Base-by-base conservation (phyloP, 306 rosid species). In the Dalbergia cochinchinensis region DNA sequence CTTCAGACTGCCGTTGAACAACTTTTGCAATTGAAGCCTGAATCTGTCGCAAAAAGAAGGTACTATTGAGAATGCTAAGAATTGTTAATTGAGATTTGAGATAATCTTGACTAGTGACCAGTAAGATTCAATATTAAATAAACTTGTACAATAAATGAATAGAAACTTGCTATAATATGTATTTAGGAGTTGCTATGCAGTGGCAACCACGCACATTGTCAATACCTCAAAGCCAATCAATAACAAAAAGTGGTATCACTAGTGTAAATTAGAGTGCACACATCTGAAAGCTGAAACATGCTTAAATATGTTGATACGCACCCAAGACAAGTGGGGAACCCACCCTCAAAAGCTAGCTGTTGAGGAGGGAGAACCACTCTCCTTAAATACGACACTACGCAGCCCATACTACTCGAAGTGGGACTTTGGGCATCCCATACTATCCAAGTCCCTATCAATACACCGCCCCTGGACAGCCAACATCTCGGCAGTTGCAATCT, bases 1-100 rank as follows among this genome's bases (percentile, higher is more conserved):
- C 98, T 86, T 94, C 98, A 60, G 97, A 88, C 82, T 92, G 98
- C 63, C 96, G 88, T 79, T 90, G 94, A 83, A 92, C 87, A 48
- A 91, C 91, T 83, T 83, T 86, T 45, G 89, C 89, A 44, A 86
- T 86, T 7, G 87, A 83, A 62, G 89, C 89, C 72, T 86, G 89
- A 68, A 86, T 86, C 89, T 86, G 85, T 66, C 68, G 71, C 72
- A 39, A 76, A 18, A 79, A 75, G 58, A 11, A 73, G 45, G 54
- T 58, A 14, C 22, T 11, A 57, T 42, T 74, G 26, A 41, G n/a
- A 59, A 47, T 13, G 68, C 55, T 63, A 65, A 71, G 76, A 80
- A 45, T 62, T 55, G 37, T 62, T 39, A 37, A 55, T 20, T 37
- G 55, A 62, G 69, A 55, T 42, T 26, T 26, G 31, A 26, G 31